Percentiles rank a stretch among this genome's conserved stretches.
These are phyloP conservation scores for Aspergillus sp. DNA, from an alignment of 2,329 filamentous ascomycete species.

Conservation along the genomic window DNA sequence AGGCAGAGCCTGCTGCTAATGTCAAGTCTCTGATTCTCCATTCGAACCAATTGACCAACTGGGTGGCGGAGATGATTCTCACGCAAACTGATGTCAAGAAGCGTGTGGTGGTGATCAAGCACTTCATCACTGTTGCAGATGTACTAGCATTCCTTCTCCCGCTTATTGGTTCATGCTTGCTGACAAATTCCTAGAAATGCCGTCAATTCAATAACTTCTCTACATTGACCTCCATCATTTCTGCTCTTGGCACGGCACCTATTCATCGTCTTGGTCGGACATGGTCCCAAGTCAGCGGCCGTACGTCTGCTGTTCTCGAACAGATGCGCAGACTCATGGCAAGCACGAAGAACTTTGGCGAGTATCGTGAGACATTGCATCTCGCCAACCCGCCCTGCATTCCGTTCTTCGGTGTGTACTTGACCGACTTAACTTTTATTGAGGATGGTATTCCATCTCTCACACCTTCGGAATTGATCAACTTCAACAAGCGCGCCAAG, in stretches of 20 bases:
- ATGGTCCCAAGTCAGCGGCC: slow-evolving; percentile 86
- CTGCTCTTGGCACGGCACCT: slow-evolving; percentile 85
- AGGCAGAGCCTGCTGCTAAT: slow-evolving; percentile 75
- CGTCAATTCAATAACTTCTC: slow-evolving; percentile 92
- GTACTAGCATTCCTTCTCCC: slow-evolving; percentile 42
- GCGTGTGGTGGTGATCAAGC: slow-evolving; percentile 93
- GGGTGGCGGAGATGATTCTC: slow-evolving; percentile 98
- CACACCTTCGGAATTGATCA: slow-evolving; percentile 94
- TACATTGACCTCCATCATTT: slow-evolving; percentile 94
- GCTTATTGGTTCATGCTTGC: slow-evolving; percentile 2
- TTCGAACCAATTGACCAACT: slow-evolving; percentile 98
- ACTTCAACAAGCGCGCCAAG: slow-evolving; percentile 96
- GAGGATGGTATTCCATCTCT: slow-evolving; percentile 96
- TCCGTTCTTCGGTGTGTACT: slow-evolving; percentile 94
- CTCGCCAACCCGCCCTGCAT: slow-evolving; percentile 93
- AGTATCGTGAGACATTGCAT: slow-evolving; percentile 90
- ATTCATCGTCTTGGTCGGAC: slow-evolving; percentile 90
- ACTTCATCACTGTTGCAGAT: slow-evolving; percentile 93
- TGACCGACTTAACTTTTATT: slow-evolving; percentile 96
- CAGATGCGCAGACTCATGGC: slow-evolving; percentile 92
- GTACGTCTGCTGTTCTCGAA: slow-evolving; percentile 73
- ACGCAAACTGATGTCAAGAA: slow-evolving; percentile 93
- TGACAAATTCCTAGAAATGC: slow-evolving; percentile 63
- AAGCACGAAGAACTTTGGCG: slow-evolving; percentile 95
- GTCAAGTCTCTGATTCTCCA: slow-evolving; percentile 95